Conservation (phyloP, 331 rosid species). For the Spiraea crenata region DNA sequence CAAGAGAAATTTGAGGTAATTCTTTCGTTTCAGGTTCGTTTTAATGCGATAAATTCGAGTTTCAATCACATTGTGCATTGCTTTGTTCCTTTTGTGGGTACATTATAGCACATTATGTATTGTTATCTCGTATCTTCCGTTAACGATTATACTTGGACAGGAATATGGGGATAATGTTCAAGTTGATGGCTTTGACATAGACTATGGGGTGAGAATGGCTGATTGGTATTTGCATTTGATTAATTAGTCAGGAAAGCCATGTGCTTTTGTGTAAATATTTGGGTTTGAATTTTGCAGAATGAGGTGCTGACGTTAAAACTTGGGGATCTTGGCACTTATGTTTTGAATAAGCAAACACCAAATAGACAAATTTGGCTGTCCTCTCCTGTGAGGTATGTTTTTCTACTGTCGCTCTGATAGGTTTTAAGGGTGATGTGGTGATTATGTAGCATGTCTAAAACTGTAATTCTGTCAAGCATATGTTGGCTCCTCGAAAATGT, state of each 20-base stretch:
- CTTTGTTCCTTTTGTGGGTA: background rate
- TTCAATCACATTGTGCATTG: background rate
- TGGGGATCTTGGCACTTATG: constrained; percentile 77
- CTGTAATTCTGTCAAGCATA: background rate
- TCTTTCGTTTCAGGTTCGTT: background rate
- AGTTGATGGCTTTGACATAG: constrained; percentile 82
- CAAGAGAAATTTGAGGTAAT: constrained; percentile 84
- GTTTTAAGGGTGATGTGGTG: background rate
- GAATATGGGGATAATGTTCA: constrained; percentile 76
- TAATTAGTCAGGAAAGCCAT: constrained; percentile 1
- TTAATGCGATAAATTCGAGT: background rate
- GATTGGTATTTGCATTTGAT: background rate
- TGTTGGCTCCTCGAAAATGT: background rate
- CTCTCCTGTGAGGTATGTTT: constrained; percentile 75
- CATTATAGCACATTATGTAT: background rate
- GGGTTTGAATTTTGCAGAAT: constrained; percentile 29
- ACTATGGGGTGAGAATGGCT: constrained; percentile 73
- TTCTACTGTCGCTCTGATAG: background rate
- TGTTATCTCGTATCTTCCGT: constrained; percentile 4
- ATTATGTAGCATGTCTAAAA: background rate
- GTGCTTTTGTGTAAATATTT: background rate
- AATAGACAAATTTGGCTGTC: constrained; percentile 94
- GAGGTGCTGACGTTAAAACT: constrained; percentile 79
- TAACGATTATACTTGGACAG: constrained; percentile 36
- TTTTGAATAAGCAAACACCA: constrained; percentile 91